These are phyloP conservation scores for Zygoascus bituminiphila DNA, from an alignment of 805 yeast genomes.

Conservation along the genomic window DNA sequence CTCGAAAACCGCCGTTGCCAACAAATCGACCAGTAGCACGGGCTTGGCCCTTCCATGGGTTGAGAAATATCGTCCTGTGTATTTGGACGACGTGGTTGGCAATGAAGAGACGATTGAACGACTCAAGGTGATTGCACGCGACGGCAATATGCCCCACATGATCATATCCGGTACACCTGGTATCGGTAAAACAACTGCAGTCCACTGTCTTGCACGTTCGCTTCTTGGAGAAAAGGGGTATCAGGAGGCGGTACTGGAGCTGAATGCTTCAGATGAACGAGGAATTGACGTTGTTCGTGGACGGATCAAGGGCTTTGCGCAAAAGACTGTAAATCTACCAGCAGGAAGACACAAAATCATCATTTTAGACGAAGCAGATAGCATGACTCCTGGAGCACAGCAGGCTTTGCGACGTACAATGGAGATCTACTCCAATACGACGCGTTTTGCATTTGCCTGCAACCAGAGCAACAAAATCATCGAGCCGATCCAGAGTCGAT, in stretches of 20 bases:
- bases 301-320: slow-evolving; percentile 92
- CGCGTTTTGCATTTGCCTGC: slow-evolving; percentile 98
- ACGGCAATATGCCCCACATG: slow-evolving; percentile 96
- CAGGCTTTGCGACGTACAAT: slow-evolving; percentile 89
- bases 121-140: slow-evolving; percentile 71
- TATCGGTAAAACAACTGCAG: slow-evolving; percentile 92
- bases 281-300: slow-evolving; percentile 96
- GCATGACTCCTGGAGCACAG: slow-evolving; percentile 96
- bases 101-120: slow-evolving; percentile 85
- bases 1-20: not conserved
- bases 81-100: slow-evolving; percentile 81
- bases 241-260: slow-evolving; percentile 77
- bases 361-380: slow-evolving; percentile 91
- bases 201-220: slow-evolving; percentile 82
- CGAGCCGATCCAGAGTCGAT: slow-evolving; percentile 92
- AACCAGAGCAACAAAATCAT: slow-evolving; percentile 90
- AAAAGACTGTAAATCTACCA: slow-evolving; percentile 80
- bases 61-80: slow-evolving; percentile 87
- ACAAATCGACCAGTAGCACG: not conserved
- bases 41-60: slow-evolving; percentile 42
- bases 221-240: slow-evolving; percentile 61
- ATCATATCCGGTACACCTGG: slow-evolving; percentile 94
- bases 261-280: slow-evolving; percentile 95
- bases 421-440: slow-evolving; percentile 93
- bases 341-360: slow-evolving; percentile 87